Percentiles rank a stretch among this genome's conserved stretches.
Conservation (phyloP, 345 rosid genomes). For the Jatropha curcas region DNA sequence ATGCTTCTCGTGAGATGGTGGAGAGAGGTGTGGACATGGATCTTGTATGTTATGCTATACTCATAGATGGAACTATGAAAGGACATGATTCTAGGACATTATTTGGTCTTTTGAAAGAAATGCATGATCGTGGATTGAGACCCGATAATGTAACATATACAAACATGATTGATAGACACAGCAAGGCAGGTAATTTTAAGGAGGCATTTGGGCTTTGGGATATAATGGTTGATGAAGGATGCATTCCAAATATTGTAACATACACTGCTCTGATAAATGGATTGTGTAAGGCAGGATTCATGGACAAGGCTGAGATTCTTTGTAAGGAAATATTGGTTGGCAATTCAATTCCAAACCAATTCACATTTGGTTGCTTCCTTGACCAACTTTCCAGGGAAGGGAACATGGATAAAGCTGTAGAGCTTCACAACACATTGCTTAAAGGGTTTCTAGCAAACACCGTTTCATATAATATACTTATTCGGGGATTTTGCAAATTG, state of each 20-base stretch:
- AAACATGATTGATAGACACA: slow-evolving; percentile 78
- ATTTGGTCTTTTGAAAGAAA: slow-evolving; percentile 57
- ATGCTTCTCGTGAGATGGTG: slow-evolving; percentile 64
- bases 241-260: slow-evolving; percentile 71
- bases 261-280: slow-evolving; percentile 82
- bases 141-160: slow-evolving; percentile 80
- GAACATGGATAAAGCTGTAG: slow-evolving; percentile 63
- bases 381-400: slow-evolving; percentile 65
- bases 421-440: slow-evolving; percentile 65
- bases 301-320: slow-evolving; percentile 65
- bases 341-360: slow-evolving; percentile 60
- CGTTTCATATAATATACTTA: slow-evolving; percentile 67
- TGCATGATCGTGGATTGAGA: slow-evolving; percentile 59
- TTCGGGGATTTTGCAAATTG: slow-evolving; percentile 73
- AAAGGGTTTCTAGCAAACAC: slow-evolving; percentile 68
- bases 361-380: slow-evolving; percentile 81
- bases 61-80: slow-evolving; percentile 72
- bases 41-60: slow-evolving; percentile 76
- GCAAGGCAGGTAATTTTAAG: slow-evolving; percentile 69
- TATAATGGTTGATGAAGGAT: slow-evolving; percentile 73
- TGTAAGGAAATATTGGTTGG: slow-evolving; percentile 53
- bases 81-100: slow-evolving; percentile 48
- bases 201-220: slow-evolving; percentile 72
- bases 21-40: slow-evolving; percentile 78
- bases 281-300: slow-evolving; percentile 72